Evolutionary conservation across 768 basidiomycete species (phyloP).

Genomic region (Lentinula guzmanii): DNA sequence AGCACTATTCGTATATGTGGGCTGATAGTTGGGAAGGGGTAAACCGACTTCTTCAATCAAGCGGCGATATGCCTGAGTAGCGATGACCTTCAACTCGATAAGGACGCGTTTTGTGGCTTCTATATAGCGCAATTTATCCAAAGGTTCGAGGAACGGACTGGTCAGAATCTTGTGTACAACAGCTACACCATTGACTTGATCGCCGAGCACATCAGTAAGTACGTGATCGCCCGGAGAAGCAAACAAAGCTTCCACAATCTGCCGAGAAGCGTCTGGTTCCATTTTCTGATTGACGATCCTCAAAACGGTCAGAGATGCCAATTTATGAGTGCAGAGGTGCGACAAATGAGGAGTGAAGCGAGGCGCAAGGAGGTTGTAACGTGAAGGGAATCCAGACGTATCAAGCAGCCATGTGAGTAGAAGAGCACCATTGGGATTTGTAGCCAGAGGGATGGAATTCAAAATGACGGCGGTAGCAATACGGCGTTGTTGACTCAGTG

Average conservation of each 20-base stretch:
- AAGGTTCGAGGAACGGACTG: slow-evolving; percentile 75
- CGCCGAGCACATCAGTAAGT: slow-evolving; percentile 87
- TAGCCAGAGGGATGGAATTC: slow-evolving; percentile 96
- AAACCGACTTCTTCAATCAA: slow-evolving; percentile 94
- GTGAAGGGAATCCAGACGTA: slow-evolving; percentile 89
- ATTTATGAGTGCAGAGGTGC: slow-evolving; percentile 95
- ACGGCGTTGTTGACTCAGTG: slow-evolving; percentile 86
- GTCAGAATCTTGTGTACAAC: slow-evolving; percentile 91
- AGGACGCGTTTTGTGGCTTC: slow-evolving; percentile 89
- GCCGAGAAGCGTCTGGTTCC: slow-evolving; percentile 81
- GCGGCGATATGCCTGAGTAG: slow-evolving; percentile 91
- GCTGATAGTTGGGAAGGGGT: slow-evolving; percentile 83
- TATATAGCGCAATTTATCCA: slow-evolving; percentile 61
- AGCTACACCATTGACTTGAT: slow-evolving; percentile 94
- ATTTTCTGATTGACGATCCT: slow-evolving; percentile 96
- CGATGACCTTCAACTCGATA: slow-evolving; percentile 86
- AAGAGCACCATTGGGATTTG: slow-evolving; percentile 95
- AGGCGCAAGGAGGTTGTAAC: slow-evolving; percentile 90
- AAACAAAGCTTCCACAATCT: slow-evolving; percentile 88
- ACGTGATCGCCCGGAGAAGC: slow-evolving; percentile 86
- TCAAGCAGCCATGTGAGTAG: slow-evolving; percentile 96
- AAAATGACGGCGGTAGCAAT: slow-evolving; percentile 92
- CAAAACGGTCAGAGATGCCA: slow-evolving; percentile 91
- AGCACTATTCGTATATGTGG: slow-evolving; percentile 63
- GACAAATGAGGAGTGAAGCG: slow-evolving; percentile 96